Evolutionary conservation across 345 rosid genomes (phyloP).

Genomic region (Euclidium syriacum): DNA sequence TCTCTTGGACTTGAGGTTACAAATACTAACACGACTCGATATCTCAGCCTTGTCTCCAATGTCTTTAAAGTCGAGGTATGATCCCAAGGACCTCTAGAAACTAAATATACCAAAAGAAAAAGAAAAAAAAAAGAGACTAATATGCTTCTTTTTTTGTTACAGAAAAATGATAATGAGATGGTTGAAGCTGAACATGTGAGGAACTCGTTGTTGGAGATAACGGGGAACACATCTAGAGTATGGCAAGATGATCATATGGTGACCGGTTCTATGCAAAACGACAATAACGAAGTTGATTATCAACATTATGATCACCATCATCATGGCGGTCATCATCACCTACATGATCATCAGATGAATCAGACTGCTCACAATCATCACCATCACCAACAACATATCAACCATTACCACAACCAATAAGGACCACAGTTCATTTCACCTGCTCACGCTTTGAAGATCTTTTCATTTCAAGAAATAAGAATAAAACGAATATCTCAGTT

Average conservation of each 20-base stretch:
- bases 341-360: conserved; percentile 32
- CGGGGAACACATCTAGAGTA: conserved; percentile 45
- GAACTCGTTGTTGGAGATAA: conserved; percentile 73
- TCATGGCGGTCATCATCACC: conserved; percentile 36
- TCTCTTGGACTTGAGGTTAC: conserved; percentile 83
- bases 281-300: conserved; percentile 34
- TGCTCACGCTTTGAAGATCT: too few species aligned
- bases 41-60: conserved; percentile 73
- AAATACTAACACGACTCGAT: conserved; percentile 77
- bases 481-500: not conserved
- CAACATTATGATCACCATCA: conserved; percentile 37
- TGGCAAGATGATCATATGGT: conserved; percentile 47
- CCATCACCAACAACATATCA: too few species aligned
- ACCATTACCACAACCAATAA: conserved; percentile 33
- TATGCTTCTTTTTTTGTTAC: conserved; percentile 14
- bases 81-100: not conserved
- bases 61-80: conserved; percentile 84
- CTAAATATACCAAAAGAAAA: not conserved
- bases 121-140: conserved; percentile 1
- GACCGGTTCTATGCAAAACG: conserved; percentile 34
- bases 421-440: too few species aligned
- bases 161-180: conserved; percentile 75
- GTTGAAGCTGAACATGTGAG: conserved; percentile 74
- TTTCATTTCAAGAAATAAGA: not conserved
- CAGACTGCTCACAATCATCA: conserved; percentile 31